Percentiles rank a stretch among this genome's conserved stretches.
Evolutionary conservation across 2,329 filamentous ascomycete species (phyloP).

Genomic region (Colletotrichum horii): DNA sequence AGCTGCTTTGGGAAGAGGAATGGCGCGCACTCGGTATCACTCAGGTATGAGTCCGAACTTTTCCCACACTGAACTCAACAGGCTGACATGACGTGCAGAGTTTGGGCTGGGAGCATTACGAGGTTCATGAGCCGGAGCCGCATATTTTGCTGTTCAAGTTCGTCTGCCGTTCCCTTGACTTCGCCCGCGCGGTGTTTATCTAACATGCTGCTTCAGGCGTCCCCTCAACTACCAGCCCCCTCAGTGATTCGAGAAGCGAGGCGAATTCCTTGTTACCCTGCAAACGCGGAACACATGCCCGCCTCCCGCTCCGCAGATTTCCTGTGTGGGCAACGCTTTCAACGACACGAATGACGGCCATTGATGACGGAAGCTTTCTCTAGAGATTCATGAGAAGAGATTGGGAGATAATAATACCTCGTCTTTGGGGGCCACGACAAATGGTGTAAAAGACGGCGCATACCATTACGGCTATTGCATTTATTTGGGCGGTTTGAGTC

Average conservation of each 20-base stretch:
- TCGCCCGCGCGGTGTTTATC: not conserved
- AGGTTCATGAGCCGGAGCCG: conserved; percentile 97
- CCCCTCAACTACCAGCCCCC: conserved; percentile 86
- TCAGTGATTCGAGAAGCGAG: conserved; percentile 41
- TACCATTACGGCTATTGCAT: conserved; percentile 22
- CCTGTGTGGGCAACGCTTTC: conserved; percentile 10
- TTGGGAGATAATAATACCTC: conserved; percentile 17
- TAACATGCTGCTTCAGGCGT: conserved; percentile 56
- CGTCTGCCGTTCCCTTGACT: conserved; percentile 39
- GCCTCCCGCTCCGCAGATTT: conserved; percentile 8
- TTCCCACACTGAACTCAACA: not conserved
- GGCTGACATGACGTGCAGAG: conserved; percentile 62
- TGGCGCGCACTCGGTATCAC: conserved; percentile 98
- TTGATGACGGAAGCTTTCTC: conserved; percentile 29
- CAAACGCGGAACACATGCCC: conserved; percentile 11
- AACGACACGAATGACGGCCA: conserved; percentile 22
- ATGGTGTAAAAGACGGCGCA: conserved; percentile 18
- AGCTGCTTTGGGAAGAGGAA: conserved; percentile 97
- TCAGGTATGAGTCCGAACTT: conserved; percentile 67
- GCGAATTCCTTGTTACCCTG: conserved; percentile 11
- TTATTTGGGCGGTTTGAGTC: conserved; percentile 20
- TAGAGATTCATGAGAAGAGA: conserved; percentile 16
- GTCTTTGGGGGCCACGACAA: conserved; percentile 16
- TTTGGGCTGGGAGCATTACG: conserved; percentile 98
- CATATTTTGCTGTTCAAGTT: conserved; percentile 99